Evolutionary conservation across 2,329 filamentous ascomycete genomes (phyloP), one percentile per base, ranked within the genome.

Genomic region (Hyphodiscus sp.): DNA sequence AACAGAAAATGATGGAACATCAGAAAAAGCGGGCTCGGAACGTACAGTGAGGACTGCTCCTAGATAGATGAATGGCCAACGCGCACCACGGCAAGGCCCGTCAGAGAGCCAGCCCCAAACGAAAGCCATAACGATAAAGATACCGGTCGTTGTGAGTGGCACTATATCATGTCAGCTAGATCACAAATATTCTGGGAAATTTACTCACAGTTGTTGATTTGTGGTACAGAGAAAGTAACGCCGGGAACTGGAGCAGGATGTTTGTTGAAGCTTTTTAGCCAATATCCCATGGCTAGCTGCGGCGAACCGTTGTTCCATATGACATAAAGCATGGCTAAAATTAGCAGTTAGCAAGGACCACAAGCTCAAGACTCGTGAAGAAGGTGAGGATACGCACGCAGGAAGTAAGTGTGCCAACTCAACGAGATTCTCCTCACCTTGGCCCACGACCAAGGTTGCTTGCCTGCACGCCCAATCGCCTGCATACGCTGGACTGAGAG

Each of bases 191-290:
- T 3, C 23, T 26, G 8, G 4, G 23, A 26, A n/a, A 8, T 8
- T 8, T 26, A 60, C 68, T 58, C 49, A 70, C 68, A 54, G 45
- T 69, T 65, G 49, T 72, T 71, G 10, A 85, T 86, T 1, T 85
- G 47, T 2, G 53, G 20, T 1, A 62, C 55, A 1, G 67, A 62
- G 52, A 65, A 73, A 2, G 58, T 51, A 1, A 52, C 63, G 1
- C 70, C 23, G 8, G 23, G 23, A 8, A 26, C 23, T 4, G 70
- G 70, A 1, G 73, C 64, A 2, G 71, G 70, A 30, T 65, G 30
- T 45, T 48, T 41, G 23, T 26, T 26, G 23, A 26, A 26, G 23
- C 23, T 26, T 26, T 26, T 26, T 8, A 26, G 23, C 23, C 23
- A 26, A 26, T 26, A 26, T 26, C 23, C 19, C 41, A 43, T 43